These are phyloP conservation scores for Fusarium sp. DNA, from an alignment of 2,329 filamentous ascomycete species.

Conservation along the genomic window DNA sequence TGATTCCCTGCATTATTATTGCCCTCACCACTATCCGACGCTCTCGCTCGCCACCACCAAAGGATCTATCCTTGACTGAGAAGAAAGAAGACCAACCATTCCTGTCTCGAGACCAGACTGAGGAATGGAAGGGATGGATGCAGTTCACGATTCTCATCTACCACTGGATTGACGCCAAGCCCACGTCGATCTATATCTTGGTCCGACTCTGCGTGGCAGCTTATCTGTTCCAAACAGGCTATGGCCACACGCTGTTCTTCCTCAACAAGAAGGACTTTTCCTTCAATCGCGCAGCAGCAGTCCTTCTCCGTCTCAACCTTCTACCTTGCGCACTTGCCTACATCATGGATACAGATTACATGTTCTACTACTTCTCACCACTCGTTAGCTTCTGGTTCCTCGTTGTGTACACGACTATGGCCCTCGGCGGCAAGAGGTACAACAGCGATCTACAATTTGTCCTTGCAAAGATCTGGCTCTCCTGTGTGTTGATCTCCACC, in stretches of 20 bases:
- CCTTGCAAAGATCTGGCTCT: constrained; percentile 62
- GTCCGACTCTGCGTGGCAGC: constrained; percentile 68
- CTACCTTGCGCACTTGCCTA: constrained; percentile 67
- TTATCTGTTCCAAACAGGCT: constrained; percentile 74
- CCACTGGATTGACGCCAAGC: constrained; percentile 66
- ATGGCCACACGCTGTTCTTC: constrained; percentile 72
- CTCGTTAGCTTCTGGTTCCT: constrained; percentile 74
- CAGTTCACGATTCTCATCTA: constrained; percentile 68
- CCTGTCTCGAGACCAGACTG: constrained; percentile 65
- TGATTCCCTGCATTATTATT: constrained; percentile 8
- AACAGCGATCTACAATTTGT: constrained; percentile 62
- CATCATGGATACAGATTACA: constrained; percentile 67
- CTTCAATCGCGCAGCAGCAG: constrained; percentile 62
- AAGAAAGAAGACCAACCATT: constrained; percentile 11
- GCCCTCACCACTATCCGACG: constrained; percentile 30
- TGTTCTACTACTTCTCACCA: constrained; percentile 69
- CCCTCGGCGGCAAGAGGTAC: constrained; percentile 53
- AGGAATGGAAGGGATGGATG: constrained; percentile 78
- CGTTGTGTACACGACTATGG: constrained; percentile 66
- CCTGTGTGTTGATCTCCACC: constrained; percentile 57
- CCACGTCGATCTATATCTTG: constrained; percentile 64
- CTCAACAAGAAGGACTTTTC: constrained; percentile 70
- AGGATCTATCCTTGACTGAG: background rate
- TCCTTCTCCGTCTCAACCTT: constrained; percentile 70
- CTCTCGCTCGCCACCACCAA: constrained; percentile 6